Percentiles rank a stretch among this genome's conserved stretches.
Conservation (phyloP, 306 rosid species). For the Vicia faba region DNA sequence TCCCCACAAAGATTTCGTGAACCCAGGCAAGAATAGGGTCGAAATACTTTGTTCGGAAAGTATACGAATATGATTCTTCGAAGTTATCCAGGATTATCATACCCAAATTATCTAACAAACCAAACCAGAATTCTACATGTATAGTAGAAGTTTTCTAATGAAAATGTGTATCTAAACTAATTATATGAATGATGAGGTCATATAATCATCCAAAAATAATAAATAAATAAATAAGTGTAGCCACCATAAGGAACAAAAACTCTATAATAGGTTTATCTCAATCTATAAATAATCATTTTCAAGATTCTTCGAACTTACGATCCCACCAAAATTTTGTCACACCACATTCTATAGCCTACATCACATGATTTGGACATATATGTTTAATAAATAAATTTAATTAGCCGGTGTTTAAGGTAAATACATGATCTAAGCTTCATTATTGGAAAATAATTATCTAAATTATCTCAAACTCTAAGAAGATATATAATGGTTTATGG, state of each 20-base stretch:
- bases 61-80: no score
- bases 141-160: no score
- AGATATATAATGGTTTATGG: no score
- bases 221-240: constrained; percentile 8
- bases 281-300: constrained; percentile 23
- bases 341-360: constrained; percentile 16
- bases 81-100: no score
- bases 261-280: constrained; percentile 21
- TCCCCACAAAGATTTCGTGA: no score
- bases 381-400: no score
- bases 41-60: no score
- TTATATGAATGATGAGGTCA: background rate
- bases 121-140: no score
- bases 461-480: background rate
- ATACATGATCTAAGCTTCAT: background rate
- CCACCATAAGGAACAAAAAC: constrained; percentile 23
- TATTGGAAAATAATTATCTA: constrained; percentile 3
- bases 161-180: background rate
- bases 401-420: constrained; percentile 3
- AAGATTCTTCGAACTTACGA: constrained; percentile 39
- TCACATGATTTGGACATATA: constrained; percentile 43
- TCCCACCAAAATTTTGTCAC: constrained; percentile 33
- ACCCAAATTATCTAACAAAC: no score
- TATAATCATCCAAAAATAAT: background rate
- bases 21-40: no score